Evolutionary conservation across 2,329 filamentous ascomycete species (phyloP).

Genomic region (Alternaria incomplexa): DNA sequence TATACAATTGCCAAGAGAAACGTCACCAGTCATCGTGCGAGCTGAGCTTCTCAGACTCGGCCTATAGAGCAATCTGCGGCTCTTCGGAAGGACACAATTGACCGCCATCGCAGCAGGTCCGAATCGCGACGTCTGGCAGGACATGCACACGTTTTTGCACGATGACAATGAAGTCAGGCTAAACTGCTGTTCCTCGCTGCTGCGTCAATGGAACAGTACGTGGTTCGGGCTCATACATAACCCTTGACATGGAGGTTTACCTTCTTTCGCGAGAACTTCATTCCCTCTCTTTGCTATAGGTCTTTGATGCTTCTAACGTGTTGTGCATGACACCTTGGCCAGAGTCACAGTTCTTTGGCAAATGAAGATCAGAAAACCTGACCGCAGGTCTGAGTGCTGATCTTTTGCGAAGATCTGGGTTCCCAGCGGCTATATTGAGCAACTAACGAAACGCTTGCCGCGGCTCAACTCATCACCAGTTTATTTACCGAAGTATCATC

Average conservation of each 20-base stretch:
- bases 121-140: background rate
- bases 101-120: background rate
- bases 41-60: background rate
- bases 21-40: background rate
- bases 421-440: background rate
- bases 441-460: background rate
- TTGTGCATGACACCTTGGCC: background rate
- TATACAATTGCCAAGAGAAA: constrained; percentile 11
- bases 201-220: background rate
- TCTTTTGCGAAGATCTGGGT: background rate
- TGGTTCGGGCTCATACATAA: constrained; percentile 6
- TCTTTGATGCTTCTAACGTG: background rate
- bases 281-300: background rate
- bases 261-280: background rate
- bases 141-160: background rate
- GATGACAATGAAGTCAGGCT: constrained; percentile 7
- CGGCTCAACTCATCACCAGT: background rate
- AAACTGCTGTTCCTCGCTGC: background rate
- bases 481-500: background rate
- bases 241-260: background rate
- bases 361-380: background rate
- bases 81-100: background rate
- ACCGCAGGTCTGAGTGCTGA: background rate
- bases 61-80: background rate
- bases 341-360: background rate